These are phyloP conservation scores for Fusarium domesticum DNA, from an alignment of 2,329 filamentous ascomycete species.

Conservation along the genomic window DNA sequence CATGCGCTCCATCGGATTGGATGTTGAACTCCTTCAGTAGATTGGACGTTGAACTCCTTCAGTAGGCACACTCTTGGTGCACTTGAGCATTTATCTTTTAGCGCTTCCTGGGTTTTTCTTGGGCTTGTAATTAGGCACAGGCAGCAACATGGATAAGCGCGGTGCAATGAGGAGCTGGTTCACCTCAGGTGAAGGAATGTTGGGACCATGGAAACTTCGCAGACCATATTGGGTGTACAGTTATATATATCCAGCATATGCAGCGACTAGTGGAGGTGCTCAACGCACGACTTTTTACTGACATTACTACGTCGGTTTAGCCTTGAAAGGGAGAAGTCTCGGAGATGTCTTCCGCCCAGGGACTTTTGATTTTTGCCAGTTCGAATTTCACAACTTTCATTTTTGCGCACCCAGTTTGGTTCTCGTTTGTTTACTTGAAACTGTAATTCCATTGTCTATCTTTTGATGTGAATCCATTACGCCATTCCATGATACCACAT, in stretches of 20 bases:
- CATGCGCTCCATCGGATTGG: conserved; percentile 97
- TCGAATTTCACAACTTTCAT: conserved; percentile 18
- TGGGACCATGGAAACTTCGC: conserved; percentile 13
- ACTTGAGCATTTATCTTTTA: conserved; percentile 19
- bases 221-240: conserved; percentile 22
- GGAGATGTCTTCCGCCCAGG: conserved; percentile 16
- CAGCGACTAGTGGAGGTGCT: conserved; percentile 17
- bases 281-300: conserved; percentile 15
- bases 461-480: conserved; percentile 13
- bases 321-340: conserved; percentile 15
- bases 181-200: conserved; percentile 22
- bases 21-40: conserved; percentile 70
- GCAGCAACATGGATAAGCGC: conserved; percentile 20
- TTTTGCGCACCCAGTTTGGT: conserved; percentile 10
- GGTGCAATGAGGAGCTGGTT: conserved; percentile 16
- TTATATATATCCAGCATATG: conserved; percentile 12
- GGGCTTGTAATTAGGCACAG: conserved; percentile 26
- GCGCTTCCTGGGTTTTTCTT: conserved; percentile 27
- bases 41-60: conserved; percentile 72
- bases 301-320: conserved; percentile 16
- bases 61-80: conserved; percentile 31
- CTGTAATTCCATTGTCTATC: conserved; percentile 1
- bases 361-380: conserved; percentile 19
- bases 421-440: neutral
- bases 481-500: conserved; percentile 23